Conservation (phyloP, 148 eudicot species). For the Cornus kousa region DNA sequence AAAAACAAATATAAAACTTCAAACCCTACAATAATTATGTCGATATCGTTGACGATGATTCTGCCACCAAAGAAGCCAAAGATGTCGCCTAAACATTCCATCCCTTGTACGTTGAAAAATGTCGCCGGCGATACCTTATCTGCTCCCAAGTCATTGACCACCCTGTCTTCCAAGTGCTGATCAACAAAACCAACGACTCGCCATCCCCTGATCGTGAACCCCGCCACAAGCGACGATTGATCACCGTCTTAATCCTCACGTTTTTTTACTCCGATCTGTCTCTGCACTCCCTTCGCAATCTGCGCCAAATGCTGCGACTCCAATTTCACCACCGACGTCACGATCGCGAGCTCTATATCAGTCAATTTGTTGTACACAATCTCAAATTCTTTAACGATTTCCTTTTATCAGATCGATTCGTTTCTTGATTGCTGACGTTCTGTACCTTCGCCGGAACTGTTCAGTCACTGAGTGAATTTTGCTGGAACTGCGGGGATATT, state of each 20-base stretch:
- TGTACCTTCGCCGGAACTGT: too few species aligned
- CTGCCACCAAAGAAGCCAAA: too few species aligned
- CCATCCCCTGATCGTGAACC: conserved; percentile 83
- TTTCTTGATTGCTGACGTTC: too few species aligned
- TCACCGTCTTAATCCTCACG: conserved; percentile 77
- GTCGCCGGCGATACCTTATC: conserved; percentile 45
- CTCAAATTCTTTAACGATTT: conserved; percentile 75
- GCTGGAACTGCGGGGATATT: too few species aligned
- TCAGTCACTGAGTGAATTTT: too few species aligned
- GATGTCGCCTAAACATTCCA: conserved; percentile 7
- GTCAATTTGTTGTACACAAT: conserved; percentile 58
- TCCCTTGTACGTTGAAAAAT: conserved; percentile 52
- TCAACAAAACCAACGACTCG: conserved; percentile 22
- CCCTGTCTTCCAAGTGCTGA: conserved; percentile 42
- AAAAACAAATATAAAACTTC: too few species aligned
- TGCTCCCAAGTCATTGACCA: conserved; percentile 36
- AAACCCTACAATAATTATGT: neutral
- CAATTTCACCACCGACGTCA: conserved; percentile 75
- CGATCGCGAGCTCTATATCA: conserved; percentile 73
- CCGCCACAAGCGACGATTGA: conserved; percentile 77
- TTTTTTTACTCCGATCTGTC: conserved; percentile 76
- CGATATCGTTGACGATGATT: neutral
- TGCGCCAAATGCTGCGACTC: conserved; percentile 86
- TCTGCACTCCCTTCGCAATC: conserved; percentile 86
- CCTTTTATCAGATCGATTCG: conserved; percentile 54